Percentiles rank a stretch among this genome's conserved stretches.
Evolutionary conservation across 192 early-diverging fungal genomes (phyloP).

Genomic region (Dissophora globulifera): DNA sequence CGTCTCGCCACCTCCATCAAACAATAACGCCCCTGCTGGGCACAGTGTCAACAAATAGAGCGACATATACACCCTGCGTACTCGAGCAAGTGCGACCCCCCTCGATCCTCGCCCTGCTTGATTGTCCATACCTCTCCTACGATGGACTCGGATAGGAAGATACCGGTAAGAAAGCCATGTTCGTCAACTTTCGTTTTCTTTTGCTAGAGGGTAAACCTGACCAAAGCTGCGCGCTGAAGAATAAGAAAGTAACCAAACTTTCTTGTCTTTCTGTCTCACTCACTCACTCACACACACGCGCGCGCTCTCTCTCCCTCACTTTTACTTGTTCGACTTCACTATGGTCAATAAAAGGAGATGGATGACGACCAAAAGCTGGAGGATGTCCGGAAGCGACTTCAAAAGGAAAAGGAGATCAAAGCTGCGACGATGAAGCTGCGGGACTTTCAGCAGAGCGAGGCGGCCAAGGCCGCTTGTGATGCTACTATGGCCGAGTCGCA

Average conservation of each 20-base stretch:
- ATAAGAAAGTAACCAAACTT: too few relatives aligned
- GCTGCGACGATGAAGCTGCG: slow-evolving; percentile 49
- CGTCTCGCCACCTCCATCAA: too few relatives aligned
- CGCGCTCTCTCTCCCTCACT: too few relatives aligned
- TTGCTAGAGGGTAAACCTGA: neutral
- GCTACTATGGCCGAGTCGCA: slow-evolving; percentile 70
- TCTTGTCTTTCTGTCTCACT: too few relatives aligned
- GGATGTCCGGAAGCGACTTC: slow-evolving; percentile 46
- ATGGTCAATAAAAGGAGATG: too few relatives aligned
- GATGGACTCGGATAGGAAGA: neutral
- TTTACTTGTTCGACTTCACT: too few relatives aligned
- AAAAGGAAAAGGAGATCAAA: slow-evolving; percentile 54
- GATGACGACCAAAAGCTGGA: slow-evolving; percentile 46
- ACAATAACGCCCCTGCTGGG: too few relatives aligned
- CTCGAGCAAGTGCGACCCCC: too few relatives aligned
- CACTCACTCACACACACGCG: too few relatives aligned
- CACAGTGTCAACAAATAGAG: too few relatives aligned
- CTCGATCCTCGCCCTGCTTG: neutral
- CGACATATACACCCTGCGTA: too few relatives aligned
- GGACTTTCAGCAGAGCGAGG: slow-evolving; percentile 39
- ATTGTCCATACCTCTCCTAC: neutral
- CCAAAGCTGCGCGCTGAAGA: neutral
- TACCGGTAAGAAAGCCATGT: slow-evolving; percentile 4
- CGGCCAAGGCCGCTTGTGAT: slow-evolving; percentile 75
- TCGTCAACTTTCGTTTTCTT: too few relatives aligned